These are phyloP conservation scores for Anthostomella pinea DNA, from an alignment of 2,329 filamentous ascomycete genomes.

Conservation along the genomic window DNA sequence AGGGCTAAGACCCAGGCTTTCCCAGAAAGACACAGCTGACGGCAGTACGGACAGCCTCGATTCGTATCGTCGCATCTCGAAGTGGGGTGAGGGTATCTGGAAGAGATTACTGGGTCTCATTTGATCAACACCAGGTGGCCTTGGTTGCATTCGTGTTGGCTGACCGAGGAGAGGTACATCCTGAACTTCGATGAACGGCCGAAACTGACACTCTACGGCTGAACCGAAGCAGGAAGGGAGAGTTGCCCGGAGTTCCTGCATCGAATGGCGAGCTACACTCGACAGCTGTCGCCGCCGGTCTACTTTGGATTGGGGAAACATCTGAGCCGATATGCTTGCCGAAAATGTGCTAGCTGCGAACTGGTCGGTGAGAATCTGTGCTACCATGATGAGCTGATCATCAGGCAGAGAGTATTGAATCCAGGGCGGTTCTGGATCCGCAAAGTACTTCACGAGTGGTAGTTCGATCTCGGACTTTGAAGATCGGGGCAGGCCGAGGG, in stretches of 20 bases:
- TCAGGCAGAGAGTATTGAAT: conserved; percentile 48
- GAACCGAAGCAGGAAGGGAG: conserved; percentile 45
- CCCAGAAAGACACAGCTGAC: conserved; percentile 76
- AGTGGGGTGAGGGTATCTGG: conserved; percentile 63
- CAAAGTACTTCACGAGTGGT: conserved; percentile 54
- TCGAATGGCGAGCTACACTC: conserved; percentile 44
- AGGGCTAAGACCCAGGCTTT: conserved; percentile 72
- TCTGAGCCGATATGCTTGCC: conserved; percentile 23
- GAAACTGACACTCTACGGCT: conserved; percentile 41
- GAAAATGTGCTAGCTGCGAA: conserved; percentile 52
- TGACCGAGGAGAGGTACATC: conserved; percentile 54
- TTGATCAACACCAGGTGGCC: conserved; percentile 46
- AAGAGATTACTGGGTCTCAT: conserved; percentile 54
- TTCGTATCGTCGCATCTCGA: conserved; percentile 70
- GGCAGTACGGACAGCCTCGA: conserved; percentile 70
- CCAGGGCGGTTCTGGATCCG: conserved; percentile 54
- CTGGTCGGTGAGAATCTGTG: conserved; percentile 71
- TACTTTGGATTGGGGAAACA: conserved; percentile 28
- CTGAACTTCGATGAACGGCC: conserved; percentile 53
- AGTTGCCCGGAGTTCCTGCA: conserved; percentile 45
- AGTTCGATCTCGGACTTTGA: conserved; percentile 49
- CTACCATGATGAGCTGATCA: conserved; percentile 62
- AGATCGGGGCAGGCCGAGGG: conserved; percentile 48
- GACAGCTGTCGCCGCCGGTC: conserved; percentile 40
- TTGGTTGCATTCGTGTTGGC: conserved; percentile 50